A percentile compares a stretch with the other conserved stretches of the same genome.
These are phyloP conservation scores for Eucalyptus tenuipes DNA, from an alignment of 345 rosid species.

Conservation along the genomic window DNA sequence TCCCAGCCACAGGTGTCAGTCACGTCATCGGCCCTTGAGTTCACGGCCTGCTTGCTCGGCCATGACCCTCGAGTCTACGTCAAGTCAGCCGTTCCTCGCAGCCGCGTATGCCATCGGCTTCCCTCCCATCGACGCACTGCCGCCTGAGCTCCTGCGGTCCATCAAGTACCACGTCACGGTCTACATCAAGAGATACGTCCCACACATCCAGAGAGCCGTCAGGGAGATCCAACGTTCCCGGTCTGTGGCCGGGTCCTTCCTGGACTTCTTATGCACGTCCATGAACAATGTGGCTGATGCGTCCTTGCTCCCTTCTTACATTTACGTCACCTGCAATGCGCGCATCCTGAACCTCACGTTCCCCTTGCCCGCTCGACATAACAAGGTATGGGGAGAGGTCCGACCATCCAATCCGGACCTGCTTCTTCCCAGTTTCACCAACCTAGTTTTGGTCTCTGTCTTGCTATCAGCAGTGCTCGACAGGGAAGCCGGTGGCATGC, in stretches of 20 bases:
- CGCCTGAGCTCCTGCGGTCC: neutral
- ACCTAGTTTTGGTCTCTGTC: conserved; percentile 13
- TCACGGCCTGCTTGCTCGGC: conserved; percentile 23
- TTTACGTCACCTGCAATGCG: conserved; percentile 19
- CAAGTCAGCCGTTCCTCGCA: conserved; percentile 1
- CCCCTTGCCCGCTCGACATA: conserved; percentile 16
- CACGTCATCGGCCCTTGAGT: conserved; percentile 36
- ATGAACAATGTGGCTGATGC: conserved; percentile 23
- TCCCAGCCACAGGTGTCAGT: conserved; percentile 17
- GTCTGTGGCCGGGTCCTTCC: conserved; percentile 17
- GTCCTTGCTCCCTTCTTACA: conserved; percentile 30
- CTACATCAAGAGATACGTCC: neutral
- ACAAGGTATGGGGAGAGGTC: neutral
- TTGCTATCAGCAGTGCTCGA: conserved; percentile 14
- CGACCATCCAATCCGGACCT: conserved; percentile 2
- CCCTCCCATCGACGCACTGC: conserved; percentile 9
- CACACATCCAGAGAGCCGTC: neutral
- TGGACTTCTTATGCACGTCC: conserved; percentile 32
- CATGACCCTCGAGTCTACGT: conserved; percentile 11
- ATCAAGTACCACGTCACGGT: neutral
- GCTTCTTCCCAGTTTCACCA: conserved; percentile 8
- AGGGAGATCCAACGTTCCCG: neutral
- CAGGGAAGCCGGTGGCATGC: conserved; percentile 10
- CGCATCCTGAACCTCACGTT: conserved; percentile 20
- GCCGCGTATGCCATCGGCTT: conserved; percentile 17